A percentile compares a stretch with the other conserved stretches of the same genome.
Conservation (phyloP, 139 green algal genomes). For the Nannochloris sp. region DNA sequence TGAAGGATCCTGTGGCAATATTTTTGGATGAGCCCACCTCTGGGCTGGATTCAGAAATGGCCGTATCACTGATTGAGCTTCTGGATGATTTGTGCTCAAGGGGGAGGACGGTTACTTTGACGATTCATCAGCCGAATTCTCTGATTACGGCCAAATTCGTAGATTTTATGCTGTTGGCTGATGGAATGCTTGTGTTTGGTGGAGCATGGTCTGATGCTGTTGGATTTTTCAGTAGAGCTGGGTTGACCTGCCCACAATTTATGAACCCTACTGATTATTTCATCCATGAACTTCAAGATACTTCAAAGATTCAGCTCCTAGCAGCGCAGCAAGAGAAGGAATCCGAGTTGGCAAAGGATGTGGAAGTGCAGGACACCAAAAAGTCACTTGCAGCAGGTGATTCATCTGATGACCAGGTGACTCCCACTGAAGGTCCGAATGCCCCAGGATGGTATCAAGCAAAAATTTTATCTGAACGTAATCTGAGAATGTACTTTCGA, state of each 20-base stretch:
- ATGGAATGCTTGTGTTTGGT: constrained; percentile 41
- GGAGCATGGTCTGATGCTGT: constrained; percentile 45
- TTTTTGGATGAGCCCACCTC: constrained; percentile 69
- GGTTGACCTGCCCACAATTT: constrained; percentile 16
- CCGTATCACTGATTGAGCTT: constrained; percentile 35
- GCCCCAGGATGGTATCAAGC: constrained; percentile 14
- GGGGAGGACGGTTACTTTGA: constrained; percentile 44
- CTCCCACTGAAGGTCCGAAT: constrained; percentile 6
- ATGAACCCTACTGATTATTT: constrained; percentile 60
- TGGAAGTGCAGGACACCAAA: background rate
- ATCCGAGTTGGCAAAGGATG: background rate
- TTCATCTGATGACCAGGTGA: background rate
- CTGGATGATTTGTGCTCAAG: constrained; percentile 36
- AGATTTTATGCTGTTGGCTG: constrained; percentile 62
- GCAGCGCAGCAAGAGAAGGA: background rate
- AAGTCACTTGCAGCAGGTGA: too few species aligned
- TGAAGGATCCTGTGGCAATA: constrained; percentile 51
- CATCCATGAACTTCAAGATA: constrained; percentile 24
- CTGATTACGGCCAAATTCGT: constrained; percentile 63
- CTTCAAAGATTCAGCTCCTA: background rate
- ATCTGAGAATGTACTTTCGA: constrained; percentile 21
- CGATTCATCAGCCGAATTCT: constrained; percentile 65
- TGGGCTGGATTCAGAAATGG: constrained; percentile 69
- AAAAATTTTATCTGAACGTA: constrained; percentile 16
- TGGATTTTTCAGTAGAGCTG: constrained; percentile 35